Conservation (phyloP, 805 yeast species). For the Wickerhamomyces alni region DNA sequence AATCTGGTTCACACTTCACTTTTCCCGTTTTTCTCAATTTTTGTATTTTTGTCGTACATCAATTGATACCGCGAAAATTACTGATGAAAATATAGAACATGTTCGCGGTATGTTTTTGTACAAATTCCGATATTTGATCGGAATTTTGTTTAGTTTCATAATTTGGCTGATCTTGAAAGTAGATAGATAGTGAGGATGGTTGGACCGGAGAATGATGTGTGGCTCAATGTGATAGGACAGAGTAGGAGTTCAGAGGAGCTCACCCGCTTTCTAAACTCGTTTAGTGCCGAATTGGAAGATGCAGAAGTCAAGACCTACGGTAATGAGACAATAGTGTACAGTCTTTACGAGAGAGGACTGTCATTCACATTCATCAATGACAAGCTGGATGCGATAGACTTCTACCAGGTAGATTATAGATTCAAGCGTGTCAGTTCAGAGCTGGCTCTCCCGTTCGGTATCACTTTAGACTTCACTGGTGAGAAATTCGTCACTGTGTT, state of each 20-base stretch:
- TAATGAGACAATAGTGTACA: constrained; percentile 13
- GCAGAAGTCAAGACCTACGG: constrained; percentile 1
- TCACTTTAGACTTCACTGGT: constrained; percentile 21
- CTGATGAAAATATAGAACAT: too few species aligned
- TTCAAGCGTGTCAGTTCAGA: constrained; percentile 11
- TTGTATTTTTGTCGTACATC: too few species aligned
- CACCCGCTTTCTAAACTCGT: not conserved
- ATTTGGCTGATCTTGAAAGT: too few species aligned
- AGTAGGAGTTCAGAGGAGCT: not conserved
- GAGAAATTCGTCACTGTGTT: constrained; percentile 24
- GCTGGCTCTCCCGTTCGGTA: constrained; percentile 14
- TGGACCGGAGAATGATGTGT: not conserved
- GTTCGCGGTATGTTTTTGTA: too few species aligned
- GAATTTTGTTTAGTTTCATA: too few species aligned
- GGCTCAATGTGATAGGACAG: not conserved
- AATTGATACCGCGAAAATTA: too few species aligned
- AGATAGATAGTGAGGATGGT: too few species aligned
- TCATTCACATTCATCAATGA: constrained; percentile 11
- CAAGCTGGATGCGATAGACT: constrained; percentile 30
- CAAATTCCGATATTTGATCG: too few species aligned
- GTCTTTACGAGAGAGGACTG: constrained; percentile 19
- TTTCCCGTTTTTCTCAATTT: too few species aligned
- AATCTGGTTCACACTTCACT: too few species aligned
- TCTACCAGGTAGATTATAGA: constrained; percentile 21
- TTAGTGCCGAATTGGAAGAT: not conserved